phyloP scores from a whole-genome alignment of 495 filamentous ascomycete species.

The Thermochaetoides thermophila region DNA sequence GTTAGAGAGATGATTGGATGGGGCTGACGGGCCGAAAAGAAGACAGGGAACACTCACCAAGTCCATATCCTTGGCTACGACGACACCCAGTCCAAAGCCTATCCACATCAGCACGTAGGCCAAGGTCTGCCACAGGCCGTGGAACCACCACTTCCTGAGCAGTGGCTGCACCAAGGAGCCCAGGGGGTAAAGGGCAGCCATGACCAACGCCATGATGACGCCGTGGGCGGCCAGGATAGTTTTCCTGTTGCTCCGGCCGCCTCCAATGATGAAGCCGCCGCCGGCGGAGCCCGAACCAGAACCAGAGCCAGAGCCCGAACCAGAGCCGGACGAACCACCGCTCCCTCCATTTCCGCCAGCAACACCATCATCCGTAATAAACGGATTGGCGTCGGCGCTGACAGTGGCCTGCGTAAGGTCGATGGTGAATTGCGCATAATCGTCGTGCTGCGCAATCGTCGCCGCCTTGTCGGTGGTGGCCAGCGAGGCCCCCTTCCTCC shows the following conservation, averaged over 20 bases:
- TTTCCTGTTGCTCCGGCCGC: not conserved
- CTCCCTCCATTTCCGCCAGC: conserved; percentile 2
- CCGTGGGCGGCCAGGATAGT: conserved; percentile 28
- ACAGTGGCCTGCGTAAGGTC: conserved; percentile 41
- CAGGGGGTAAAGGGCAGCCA: conserved; percentile 39
- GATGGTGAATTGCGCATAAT: conserved; percentile 35
- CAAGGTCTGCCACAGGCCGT: conserved; percentile 44
- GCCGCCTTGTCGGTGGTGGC: conserved; percentile 34
- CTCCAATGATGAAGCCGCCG: conserved; percentile 2
- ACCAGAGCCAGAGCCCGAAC: conserved; percentile 4
- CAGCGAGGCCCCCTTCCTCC: conserved; percentile 42
- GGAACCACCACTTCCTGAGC: conserved; percentile 34
- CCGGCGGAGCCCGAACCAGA: conserved; percentile 15
- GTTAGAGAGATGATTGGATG: not conserved
- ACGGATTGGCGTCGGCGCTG: conserved; percentile 46
- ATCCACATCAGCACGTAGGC: conserved; percentile 40
- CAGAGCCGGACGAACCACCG: conserved; percentile 4
- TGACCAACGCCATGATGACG: conserved; percentile 42
- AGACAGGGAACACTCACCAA: conserved; percentile 20
- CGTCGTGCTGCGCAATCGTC: conserved; percentile 44
- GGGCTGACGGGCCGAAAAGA: not conserved
- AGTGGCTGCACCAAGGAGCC: conserved; percentile 43
- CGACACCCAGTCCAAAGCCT: conserved; percentile 48
- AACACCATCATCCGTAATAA: conserved; percentile 18
- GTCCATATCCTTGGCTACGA: conserved; percentile 20